Evolutionary conservation across 2,329 filamentous ascomycete species (phyloP), one percentile per base, ranked within the genome.

Genomic region (Botrytis elliptica): DNA sequence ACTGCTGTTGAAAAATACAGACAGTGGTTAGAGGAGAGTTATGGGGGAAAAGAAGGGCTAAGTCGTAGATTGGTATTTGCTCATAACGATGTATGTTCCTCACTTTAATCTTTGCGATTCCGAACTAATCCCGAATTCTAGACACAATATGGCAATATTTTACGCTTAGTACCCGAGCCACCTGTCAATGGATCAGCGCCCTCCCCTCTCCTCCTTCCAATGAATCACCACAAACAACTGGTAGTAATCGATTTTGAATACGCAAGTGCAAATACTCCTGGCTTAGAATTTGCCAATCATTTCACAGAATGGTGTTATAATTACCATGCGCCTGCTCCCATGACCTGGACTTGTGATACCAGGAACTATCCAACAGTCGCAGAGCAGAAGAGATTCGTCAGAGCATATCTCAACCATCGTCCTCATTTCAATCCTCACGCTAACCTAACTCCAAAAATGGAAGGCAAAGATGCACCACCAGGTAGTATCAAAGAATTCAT

Each of bases 241-340:
- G 88, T 98, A 25, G 96, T 99, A 76, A 99, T 99, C 80, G 96
- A 99, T 82, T 99, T 99, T 79, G 96, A 99, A 81, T 99, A 99
- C 81, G 93, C 96, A 1, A 95, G 91, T 3, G 94, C 95, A 73
- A 99, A 98, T 81, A 87, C 91, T 0, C 90, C 90, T 0, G 96
- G 94, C 1, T 86, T 94, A 25, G 96, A 99, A 82, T 98, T 99
- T 81, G 96, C 94, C 74, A 99, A 99, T 82, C 96, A 99, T 83
- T 99, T 99, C 83, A 93, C 93, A 1, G 96, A 99, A 83, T 99
- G 96, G 96, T 93, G 93, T 78, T 98, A 98, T 86, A 95, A 99
- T 83, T 99, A 99, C 83, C 95, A 98, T 81, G 91, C 96, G 80
- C 83, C 89, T 4, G 84, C 85, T 49, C 84, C 83, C 42, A 84